A percentile compares a stretch with the other conserved stretches of the same genome.
Evolutionary conservation across 2,329 filamentous ascomycete species (phyloP).

Genomic region (Scedosporium dehoogii): DNA sequence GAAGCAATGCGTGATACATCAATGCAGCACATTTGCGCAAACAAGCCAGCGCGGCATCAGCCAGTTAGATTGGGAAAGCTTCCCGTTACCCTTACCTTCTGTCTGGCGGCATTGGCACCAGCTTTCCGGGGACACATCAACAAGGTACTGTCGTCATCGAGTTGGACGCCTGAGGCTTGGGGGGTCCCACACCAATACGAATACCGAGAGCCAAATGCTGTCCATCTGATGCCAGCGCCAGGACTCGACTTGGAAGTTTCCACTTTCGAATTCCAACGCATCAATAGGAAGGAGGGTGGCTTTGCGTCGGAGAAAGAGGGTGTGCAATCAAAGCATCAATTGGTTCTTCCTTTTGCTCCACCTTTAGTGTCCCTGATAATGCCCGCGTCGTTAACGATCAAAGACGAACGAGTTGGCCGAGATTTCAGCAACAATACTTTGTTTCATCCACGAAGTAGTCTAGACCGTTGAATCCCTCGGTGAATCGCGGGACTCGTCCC

Average conservation of each 20-base stretch:
- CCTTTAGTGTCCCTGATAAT: not conserved
- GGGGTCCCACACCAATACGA: not conserved
- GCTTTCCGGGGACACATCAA: not conserved
- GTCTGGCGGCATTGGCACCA: not conserved
- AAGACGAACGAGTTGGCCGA: not conserved
- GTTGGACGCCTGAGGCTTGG: not conserved
- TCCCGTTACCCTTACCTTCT: not conserved
- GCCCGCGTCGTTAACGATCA: not conserved
- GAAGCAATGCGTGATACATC: not conserved
- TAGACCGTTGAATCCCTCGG: too few relatives aligned
- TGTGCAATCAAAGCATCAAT: not conserved
- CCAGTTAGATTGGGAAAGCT: not conserved
- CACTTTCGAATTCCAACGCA: not conserved
- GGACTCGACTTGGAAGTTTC: not conserved
- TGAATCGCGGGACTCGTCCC: too few relatives aligned
- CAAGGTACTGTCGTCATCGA: not conserved
- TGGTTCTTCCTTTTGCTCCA: not conserved
- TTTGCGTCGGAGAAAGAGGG: not conserved
- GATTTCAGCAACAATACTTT: not conserved
- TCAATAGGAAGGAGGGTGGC: not conserved
- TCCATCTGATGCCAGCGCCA: not conserved
- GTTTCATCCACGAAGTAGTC: not conserved
- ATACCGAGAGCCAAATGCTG: not conserved
- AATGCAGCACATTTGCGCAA: not conserved
- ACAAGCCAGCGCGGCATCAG: not conserved